Conservation (phyloP, 352 stramenopile genomes). For the Globisporangium cystogenes region DNA sequence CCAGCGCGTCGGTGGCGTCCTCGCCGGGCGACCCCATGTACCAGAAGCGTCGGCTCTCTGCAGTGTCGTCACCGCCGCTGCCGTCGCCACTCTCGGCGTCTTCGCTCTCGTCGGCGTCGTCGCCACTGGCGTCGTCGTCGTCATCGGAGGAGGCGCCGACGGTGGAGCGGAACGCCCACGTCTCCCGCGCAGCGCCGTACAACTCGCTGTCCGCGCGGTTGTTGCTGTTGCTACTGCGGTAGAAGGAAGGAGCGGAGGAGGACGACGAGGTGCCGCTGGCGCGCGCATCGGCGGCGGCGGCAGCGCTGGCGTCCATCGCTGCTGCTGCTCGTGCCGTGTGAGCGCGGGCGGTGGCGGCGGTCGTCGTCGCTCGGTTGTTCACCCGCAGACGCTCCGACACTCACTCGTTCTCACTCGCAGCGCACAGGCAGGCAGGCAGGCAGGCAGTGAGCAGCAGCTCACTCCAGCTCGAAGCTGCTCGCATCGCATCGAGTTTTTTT, state of each 20-base stretch:
- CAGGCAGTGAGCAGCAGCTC: neutral
- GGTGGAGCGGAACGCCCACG: slow-evolving; percentile 53
- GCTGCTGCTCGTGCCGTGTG: neutral
- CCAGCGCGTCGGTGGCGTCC: neutral
- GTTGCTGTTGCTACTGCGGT: neutral
- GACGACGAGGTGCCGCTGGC: neutral
- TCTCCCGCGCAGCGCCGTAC: slow-evolving; percentile 16
- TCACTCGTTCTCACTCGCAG: too few relatives aligned
- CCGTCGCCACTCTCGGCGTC: slow-evolving; percentile 4
- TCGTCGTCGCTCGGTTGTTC: neutral
- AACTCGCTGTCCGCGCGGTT: too few relatives aligned
- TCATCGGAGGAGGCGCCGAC: slow-evolving; percentile 29
- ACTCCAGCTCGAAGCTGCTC: too few relatives aligned
- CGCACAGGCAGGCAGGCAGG: too few relatives aligned
- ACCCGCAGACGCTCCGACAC: too few relatives aligned
- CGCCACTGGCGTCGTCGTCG: slow-evolving; percentile 20
- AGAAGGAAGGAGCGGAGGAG: neutral
- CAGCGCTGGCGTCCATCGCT: neutral
- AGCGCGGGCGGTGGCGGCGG: neutral
- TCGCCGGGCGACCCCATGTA: neutral
- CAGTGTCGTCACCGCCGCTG: neutral
- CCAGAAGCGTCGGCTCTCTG: neutral
- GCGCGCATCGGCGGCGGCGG: neutral
- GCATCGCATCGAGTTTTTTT: too few relatives aligned
- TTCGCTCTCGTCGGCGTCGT: slow-evolving; percentile 15